These are phyloP conservation scores for Suaeda aralocaspica DNA, from an alignment of 148 eudicot genomes.

Conservation along the genomic window DNA sequence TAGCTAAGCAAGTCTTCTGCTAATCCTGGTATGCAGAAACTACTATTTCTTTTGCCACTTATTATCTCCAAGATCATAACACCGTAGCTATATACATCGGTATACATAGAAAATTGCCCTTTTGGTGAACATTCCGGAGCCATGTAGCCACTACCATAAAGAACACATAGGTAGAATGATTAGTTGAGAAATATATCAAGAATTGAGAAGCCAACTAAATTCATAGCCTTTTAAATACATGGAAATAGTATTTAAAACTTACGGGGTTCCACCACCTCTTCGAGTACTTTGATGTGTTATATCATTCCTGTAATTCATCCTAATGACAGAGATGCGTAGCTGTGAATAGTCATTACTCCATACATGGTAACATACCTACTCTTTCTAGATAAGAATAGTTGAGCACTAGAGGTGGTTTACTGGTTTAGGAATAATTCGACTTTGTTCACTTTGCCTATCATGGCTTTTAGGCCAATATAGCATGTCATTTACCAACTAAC, in stretches of 20 bases:
- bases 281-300: slow-evolving; percentile 19
- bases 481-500: background rate
- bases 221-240: background rate
- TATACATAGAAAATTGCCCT: slow-evolving; percentile 25
- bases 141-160: slow-evolving; percentile 37
- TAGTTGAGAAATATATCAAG: background rate
- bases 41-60: slow-evolving; percentile 25
- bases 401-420: background rate
- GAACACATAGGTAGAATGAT: background rate
- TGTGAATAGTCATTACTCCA: background rate
- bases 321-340: background rate
- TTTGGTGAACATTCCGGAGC: slow-evolving; percentile 27
- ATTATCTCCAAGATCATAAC: slow-evolving; percentile 34
- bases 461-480: no score
- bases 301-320: background rate
- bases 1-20: slow-evolving; percentile 28
- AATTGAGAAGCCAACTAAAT: background rate
- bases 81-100: slow-evolving; percentile 31
- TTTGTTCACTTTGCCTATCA: no score
- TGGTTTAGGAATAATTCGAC: no score
- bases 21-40: background rate
- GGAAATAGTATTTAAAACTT: background rate
- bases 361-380: background rate
- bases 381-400: no score
- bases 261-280: slow-evolving; percentile 21